Evolutionary conservation across 2,329 filamentous ascomycete species (phyloP).

Genomic region (Microsporum canis): DNA sequence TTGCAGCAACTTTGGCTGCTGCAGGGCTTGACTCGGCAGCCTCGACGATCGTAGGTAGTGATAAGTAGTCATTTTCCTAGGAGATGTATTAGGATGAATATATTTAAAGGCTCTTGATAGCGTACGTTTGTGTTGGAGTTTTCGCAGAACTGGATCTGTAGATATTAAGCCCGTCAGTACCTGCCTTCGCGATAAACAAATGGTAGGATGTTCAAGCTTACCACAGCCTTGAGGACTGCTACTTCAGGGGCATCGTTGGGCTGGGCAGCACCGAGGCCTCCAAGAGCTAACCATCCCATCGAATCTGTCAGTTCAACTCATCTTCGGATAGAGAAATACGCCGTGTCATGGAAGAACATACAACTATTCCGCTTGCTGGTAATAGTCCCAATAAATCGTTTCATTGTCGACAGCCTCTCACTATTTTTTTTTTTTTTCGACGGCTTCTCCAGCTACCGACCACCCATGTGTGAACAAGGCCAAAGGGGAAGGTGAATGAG

Average conservation of each 20-base stretch:
- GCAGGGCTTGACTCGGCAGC: conserved; percentile 81
- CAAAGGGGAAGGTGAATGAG: background rate
- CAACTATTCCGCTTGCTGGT: background rate
- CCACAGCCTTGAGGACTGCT: background rate
- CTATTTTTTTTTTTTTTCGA: background rate
- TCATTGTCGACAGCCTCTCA: background rate
- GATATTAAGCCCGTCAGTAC: background rate
- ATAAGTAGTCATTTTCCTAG: conserved; percentile 79
- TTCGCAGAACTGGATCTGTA: background rate
- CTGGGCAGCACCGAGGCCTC: background rate
- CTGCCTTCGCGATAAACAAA: background rate
- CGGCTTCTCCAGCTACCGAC: background rate
- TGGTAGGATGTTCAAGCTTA: background rate
- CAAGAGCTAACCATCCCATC: background rate
- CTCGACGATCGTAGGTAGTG: conserved; percentile 88
- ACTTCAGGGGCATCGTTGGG: background rate
- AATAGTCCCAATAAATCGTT: background rate
- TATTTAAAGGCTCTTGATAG: background rate
- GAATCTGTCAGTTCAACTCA: background rate
- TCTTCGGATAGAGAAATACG: background rate
- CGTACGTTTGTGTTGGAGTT: background rate
- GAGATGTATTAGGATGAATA: conserved; percentile 2
- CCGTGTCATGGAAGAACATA: background rate
- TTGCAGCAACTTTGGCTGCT: conserved; percentile 71
- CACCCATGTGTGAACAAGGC: background rate